Base-by-base conservation (phyloP, 768 basidiomycete genomes). In the Termitomyces sp. region DNA sequence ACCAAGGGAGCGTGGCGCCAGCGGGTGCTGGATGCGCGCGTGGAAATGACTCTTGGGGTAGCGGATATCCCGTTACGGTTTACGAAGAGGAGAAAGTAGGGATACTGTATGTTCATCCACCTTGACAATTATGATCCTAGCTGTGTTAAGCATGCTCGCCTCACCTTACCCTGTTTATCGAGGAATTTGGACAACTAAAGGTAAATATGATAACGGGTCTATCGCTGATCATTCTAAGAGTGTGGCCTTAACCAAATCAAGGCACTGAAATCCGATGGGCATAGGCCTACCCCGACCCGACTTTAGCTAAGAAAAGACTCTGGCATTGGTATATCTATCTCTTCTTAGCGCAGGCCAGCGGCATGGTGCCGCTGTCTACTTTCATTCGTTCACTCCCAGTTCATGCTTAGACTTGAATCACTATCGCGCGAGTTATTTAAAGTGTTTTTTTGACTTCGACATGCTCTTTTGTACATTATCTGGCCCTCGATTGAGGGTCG, bases 1-100 rank as follows among this genome's bases (percentile, higher is more conserved):
- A 80, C 72, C 45, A 67, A 67, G 59, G 70, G 69, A 32, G 59
- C 63, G 23, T 79, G 76, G 78, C 61, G 59, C 25, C 49, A 63
- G 3, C 62, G 76, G 40, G 76, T 78, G 4, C 41, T 77, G 47
- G 71, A 76, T 51, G 73, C 67, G 3, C 65, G 63, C 32, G n/a
- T 77, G 19, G 60, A 66, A 8, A n/a, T 77, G 17, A 74, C 73
- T 0, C 63, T 78, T 9, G 71, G 72, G 0, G 65, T 75, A 19
- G 57, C 61, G 34, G 64, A 71, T 58, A 66, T 73, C 17, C 69
- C 73, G 14, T 52, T 76, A 21, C 66, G 59, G 42, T 69, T 76
- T 52, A 64, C 66, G 19, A 68, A 64, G 55, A 68, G 73, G 43
- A 23, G 60, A 39, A 47, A 45, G 27, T 40, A 53, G 32, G 21